These are phyloP conservation scores for Murraya koenigii DNA, from an alignment of 345 rosid genomes.

Conservation along the genomic window DNA sequence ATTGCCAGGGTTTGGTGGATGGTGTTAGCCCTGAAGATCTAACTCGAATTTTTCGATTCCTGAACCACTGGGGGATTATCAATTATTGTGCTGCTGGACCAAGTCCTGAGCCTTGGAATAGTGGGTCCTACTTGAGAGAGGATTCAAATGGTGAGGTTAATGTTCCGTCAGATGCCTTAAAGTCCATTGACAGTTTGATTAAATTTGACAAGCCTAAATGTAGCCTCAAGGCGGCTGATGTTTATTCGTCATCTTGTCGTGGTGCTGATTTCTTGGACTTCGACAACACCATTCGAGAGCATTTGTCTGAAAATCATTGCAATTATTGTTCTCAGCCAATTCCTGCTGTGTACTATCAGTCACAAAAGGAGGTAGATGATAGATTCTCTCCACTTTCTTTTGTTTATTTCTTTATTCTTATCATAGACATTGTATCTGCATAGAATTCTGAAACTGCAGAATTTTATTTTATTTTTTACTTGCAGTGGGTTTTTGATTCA, in stretches of 20 bases:
- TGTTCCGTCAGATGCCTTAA: conserved; percentile 89
- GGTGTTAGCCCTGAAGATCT: conserved; percentile 67
- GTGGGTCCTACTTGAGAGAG: conserved; percentile 66
- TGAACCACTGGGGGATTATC: conserved; percentile 98
- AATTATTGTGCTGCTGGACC: conserved; percentile 74
- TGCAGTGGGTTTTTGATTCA: background rate
- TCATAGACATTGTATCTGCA: background rate
- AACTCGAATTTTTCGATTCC: conserved; percentile 81
- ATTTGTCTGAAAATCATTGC: conserved; percentile 73
- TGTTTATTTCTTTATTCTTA: conserved; percentile 2
- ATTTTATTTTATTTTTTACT: background rate
- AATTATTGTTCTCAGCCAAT: conserved; percentile 74
- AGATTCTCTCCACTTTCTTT: conserved; percentile 11
- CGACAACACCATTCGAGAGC: conserved; percentile 90
- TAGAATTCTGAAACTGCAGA: background rate
- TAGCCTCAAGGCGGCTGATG: conserved; percentile 71
- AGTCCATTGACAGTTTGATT: conserved; percentile 97
- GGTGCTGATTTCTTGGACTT: conserved; percentile 63
- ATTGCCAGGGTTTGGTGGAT: conserved; percentile 62
- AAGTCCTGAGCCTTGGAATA: conserved; percentile 53
- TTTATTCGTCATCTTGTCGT: conserved; percentile 49
- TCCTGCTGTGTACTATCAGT: conserved; percentile 62
- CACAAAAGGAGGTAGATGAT: conserved; percentile 79
- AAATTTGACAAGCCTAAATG: conserved; percentile 94
- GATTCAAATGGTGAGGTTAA: conserved; percentile 84